Evolutionary conservation across 73 alveolate genomes (phyloP).

Genomic region (Paramecium biaurelia): DNA sequence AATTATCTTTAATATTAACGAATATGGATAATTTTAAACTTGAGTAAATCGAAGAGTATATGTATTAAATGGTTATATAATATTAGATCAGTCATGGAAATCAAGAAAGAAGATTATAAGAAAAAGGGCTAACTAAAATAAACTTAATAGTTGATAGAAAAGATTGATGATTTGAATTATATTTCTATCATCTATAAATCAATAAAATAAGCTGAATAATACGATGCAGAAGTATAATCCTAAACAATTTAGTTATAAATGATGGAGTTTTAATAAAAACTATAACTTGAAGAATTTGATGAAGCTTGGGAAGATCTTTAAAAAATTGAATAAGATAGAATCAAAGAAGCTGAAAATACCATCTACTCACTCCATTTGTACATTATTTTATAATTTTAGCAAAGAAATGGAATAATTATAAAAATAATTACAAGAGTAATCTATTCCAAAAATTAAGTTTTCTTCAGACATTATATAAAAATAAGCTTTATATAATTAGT

Average conservation of each 20-base stretch:
- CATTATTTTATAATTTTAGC: not conserved
- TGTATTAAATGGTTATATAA: not conserved
- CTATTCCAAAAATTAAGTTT: not conserved
- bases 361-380: not conserved
- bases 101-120: not conserved
- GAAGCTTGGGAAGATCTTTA: slow-evolving; percentile 27
- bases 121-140: not conserved
- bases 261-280: not conserved
- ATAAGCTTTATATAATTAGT: slow-evolving; percentile 25
- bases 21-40: not conserved
- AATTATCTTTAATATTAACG: not conserved
- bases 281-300: slow-evolving; percentile 11
- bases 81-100: not conserved
- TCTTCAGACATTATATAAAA: slow-evolving; percentile 8
- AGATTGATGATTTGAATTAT: not conserved
- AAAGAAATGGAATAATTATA: slow-evolving; percentile 19
- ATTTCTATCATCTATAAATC: not conserved
- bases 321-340: slow-evolving; percentile 12
- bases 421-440: not conserved
- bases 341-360: slow-evolving; percentile 35
- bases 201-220: not conserved
- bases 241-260: not conserved
- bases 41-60: not conserved
- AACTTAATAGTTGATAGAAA: not conserved
- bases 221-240: not conserved